These are phyloP conservation scores for Solanum dulcamara DNA, from an alignment of 257 asterid species.

Conservation along the genomic window DNA sequence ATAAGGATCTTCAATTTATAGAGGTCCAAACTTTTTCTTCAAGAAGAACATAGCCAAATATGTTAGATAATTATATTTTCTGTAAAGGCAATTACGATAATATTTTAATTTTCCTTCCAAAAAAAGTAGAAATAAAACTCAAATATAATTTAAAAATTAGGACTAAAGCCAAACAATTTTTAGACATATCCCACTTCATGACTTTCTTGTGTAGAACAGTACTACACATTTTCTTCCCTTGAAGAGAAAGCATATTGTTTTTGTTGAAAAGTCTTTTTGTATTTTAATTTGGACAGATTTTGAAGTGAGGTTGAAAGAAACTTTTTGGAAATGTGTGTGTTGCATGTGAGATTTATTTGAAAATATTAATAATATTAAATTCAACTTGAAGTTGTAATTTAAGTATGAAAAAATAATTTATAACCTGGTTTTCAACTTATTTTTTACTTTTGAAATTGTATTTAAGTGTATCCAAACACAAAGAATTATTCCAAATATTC, in stretches of 20 bases:
- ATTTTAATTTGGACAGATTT: background rate
- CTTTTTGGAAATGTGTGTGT: background rate
- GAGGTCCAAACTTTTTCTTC: background rate
- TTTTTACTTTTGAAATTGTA: too few species aligned
- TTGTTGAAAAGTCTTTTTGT: background rate
- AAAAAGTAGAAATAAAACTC: too few species aligned
- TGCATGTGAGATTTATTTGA: background rate
- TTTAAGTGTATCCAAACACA: too few species aligned
- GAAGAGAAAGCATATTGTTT: background rate
- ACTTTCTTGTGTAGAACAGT: background rate
- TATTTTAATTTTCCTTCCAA: background rate
- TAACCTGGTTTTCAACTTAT: too few species aligned
- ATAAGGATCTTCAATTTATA: background rate
- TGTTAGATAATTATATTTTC: too few species aligned
- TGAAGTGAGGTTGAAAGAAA: background rate
- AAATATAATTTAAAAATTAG: too few species aligned
- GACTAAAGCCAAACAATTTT: background rate
- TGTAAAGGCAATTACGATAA: background rate
- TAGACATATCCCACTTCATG: background rate
- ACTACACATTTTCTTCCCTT: background rate
- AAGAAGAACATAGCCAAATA: too few species aligned
- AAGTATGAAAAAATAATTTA: too few species aligned
- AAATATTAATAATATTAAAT: too few species aligned
- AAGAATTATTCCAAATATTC: too few species aligned
- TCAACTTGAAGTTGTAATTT: too few species aligned